Evolutionary conservation across 2,329 filamentous ascomycete species (phyloP), one percentile per base, ranked within the genome.

Genomic region (Ceratocystis lukuohia): DNA sequence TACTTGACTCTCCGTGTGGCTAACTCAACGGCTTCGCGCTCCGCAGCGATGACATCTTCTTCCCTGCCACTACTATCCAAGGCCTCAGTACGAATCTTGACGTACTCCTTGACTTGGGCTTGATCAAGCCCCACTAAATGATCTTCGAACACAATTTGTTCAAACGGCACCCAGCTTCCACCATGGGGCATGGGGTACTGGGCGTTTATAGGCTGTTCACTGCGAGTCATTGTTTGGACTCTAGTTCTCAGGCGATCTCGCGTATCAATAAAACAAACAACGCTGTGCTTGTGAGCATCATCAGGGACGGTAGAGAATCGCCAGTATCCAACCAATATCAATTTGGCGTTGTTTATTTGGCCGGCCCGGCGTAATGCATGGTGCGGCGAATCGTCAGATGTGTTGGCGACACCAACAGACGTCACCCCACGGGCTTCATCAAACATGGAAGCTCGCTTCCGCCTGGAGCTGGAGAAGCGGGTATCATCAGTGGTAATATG

Each of bases 91-190:
- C 82, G 79, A 30, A 85, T 74, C 69, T 82, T 82, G 62, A 86
- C 83, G 67, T 83, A 87, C 70, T 86, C 84, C 70, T 86, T 86
- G 41, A 87, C 73, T 41, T 84, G 79, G 33, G 80, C 77, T 61
- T 85, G 79, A 64, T 82, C 80, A 3, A 85, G 74, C 1, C 79
- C 78, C 15, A 82, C 75, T 0, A 87, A 79, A 67, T 85, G 82
- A 6, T 79, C 72, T 1, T 81, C 80, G 70, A 86, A 86, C 25
- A 84, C 79, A 37, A 86, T 78, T 22, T 81, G 77, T 67, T 84
- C 81, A 70, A 86, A 86, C 0, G 83, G 85, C 28, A 86, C 82
- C 84, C 83, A 86, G 71, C 82, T 85, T 65, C 82, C 83, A 25
- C 83, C 83, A 1, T 83, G 81, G 0, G 83, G 84, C 1, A 81